phyloP scores from a whole-genome alignment of 2,329 filamentous ascomycete genomes.

The Xylaria polymorpha region DNA sequence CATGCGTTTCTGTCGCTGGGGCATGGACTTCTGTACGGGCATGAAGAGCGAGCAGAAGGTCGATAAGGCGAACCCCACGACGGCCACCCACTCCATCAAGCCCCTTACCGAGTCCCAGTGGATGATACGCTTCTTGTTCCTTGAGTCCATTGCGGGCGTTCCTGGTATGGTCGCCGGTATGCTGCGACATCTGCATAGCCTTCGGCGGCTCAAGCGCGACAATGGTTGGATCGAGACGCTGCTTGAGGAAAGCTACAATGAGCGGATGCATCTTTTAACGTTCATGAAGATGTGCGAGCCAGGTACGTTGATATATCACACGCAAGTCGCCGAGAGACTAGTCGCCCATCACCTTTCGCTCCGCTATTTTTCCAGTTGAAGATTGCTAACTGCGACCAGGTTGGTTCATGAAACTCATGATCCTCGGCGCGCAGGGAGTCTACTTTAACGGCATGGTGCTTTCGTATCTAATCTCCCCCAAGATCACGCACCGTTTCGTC shows the following conservation, averaged over 20 bases:
- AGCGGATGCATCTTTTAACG: conserved; percentile 91
- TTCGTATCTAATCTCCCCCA: conserved; percentile 85
- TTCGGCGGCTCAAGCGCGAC: conserved; percentile 88
- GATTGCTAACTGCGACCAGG: conserved; percentile 56
- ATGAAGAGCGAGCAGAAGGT: conserved; percentile 76
- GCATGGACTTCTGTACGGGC: conserved; percentile 84
- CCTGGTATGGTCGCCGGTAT: conserved; percentile 98
- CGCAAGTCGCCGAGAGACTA: background rate
- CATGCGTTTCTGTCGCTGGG: conserved; percentile 80
- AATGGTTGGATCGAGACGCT: conserved; percentile 97
- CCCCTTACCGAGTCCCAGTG: conserved; percentile 87
- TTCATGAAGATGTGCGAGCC: conserved; percentile 93
- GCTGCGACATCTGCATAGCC: conserved; percentile 86
- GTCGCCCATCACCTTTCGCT: background rate
- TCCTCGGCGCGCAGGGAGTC: conserved; percentile 91
- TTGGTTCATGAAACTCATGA: conserved; percentile 91
- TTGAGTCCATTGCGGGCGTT: conserved; percentile 94
- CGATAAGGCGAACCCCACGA: conserved; percentile 67
- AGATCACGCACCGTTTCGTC: conserved; percentile 93
- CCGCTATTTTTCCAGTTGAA: no score
- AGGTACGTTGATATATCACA: conserved; percentile 53
- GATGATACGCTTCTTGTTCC: conserved; percentile 88
- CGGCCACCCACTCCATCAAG: conserved; percentile 63
- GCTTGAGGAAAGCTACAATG: conserved; percentile 90
- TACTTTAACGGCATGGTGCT: conserved; percentile 97